These are phyloP conservation scores for Priceomyces melissophilus DNA, from an alignment of 805 yeast species.

Conservation along the genomic window DNA sequence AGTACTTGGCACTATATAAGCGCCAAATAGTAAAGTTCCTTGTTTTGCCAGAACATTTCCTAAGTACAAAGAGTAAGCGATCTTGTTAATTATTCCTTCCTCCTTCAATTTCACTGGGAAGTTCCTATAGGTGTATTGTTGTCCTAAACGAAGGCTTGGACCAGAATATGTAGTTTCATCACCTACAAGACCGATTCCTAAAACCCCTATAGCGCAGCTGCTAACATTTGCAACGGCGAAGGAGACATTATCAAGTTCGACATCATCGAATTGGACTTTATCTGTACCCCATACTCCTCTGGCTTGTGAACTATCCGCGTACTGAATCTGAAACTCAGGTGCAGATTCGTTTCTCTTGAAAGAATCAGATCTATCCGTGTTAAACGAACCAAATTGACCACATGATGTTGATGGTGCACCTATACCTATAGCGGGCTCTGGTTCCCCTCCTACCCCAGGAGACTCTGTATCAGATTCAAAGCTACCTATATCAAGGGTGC, in stretches of 20 bases:
- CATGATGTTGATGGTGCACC: conserved; percentile 32
- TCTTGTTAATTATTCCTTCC: conserved; percentile 31
- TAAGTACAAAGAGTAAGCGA: conserved; percentile 36
- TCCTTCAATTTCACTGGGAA: conserved; percentile 31
- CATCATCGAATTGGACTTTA: conserved; percentile 48
- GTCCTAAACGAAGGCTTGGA: neutral
- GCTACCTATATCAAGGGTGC: no score
- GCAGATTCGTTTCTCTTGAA: conserved; percentile 41
- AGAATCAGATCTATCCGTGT: conserved; percentile 34
- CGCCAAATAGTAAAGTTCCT: conserved; percentile 41
- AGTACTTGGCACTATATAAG: conserved; percentile 40
- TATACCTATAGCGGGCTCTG: no score
- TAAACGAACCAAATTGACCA: conserved; percentile 47
- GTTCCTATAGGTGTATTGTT: conserved; percentile 32
- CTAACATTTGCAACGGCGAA: conserved; percentile 73
- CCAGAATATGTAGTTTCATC: conserved; percentile 57
- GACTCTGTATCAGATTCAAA: no score
- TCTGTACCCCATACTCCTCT: conserved; percentile 63
- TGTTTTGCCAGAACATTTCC: conserved; percentile 19
- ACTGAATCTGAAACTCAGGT: conserved; percentile 37
- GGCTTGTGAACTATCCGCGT: conserved; percentile 50
- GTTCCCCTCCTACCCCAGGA: no score
- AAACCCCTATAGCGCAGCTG: conserved; percentile 63
- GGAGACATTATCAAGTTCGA: conserved; percentile 48
- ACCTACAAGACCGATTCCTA: conserved; percentile 69